Evolutionary conservation across 2,329 filamentous ascomycete genomes (phyloP), one percentile per base, ranked within the genome.

Genomic region (Pseudogymnoascus sp.): DNA sequence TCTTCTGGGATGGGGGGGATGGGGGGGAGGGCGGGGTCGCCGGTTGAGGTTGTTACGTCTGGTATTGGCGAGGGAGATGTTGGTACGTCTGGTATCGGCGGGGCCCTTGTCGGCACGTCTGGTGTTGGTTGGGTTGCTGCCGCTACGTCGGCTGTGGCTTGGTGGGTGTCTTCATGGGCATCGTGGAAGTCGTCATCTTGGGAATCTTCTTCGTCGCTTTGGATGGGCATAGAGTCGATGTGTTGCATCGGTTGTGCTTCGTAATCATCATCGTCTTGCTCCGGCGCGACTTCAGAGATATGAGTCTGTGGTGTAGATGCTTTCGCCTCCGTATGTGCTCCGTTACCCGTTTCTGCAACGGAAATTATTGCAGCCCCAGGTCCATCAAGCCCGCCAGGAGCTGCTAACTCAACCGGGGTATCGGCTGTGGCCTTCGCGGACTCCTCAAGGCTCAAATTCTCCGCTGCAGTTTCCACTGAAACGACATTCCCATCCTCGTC

Each of bases 1-100:
- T 82, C 78, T 4, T 76, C 67, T 1, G 88, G 88, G 3, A 81
- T 71, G 7, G 76, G 76, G 16, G 80, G 81, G 4, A 83, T 71
- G 7, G 76, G 76, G 16, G 80, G 81, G 4, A 83, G 70, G 14
- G 64, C 57, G 37, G 66, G 69, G 7, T 79, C 74, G 2, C 80
- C 79, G 26, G 61, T 23, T 60, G 54, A 12, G 47, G 39, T 16
- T 42, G 60, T 61, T 26, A 61, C 11, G 29, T 29, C 29, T 18
- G 39, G 39, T 11, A 59, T 59, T 1, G 39, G 39, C 3, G 39
- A 21, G 18, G 39, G 4, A 1, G 10, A 21, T 57, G 47, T 10
- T 5, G 47, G 8, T 57, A 57, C 16, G 1, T 57, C 23, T 57
- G 37, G 37, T 8, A 16, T 16, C n/a, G 37, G 37, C 6, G n/a